Base-by-base conservation (phyloP, 148 eudicot species). In the Spergularia bocconei region DNA sequence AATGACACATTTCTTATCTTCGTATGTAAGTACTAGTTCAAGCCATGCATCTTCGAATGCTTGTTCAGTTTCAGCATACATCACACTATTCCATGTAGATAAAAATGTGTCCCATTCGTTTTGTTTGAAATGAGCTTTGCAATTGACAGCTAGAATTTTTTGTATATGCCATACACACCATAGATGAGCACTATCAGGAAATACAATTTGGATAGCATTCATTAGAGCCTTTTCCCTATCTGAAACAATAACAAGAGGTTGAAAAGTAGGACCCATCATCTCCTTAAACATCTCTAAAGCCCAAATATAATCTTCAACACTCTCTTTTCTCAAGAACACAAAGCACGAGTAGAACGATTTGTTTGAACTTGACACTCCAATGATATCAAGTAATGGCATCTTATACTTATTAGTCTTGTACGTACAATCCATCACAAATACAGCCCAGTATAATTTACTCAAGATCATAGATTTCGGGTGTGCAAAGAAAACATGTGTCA, bases 351-450 rank as follows among this genome's bases (percentile, higher is more conserved):
- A 41, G 9, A 70, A 70, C 0, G 59, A 70, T 5, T 21, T 29
- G 17, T 70, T 70, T 7, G 29, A 51, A 15, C 61, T 52, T 8
- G 47, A 41, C 47, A 41, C 47, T 41, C 47, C 47, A 41, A 41
- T 41, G 9, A 41, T 41, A 41, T 70, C 73, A 20, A 70, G 41
- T 8, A 51, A 54, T 9, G 73, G 47, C 73, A 54, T 70, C 47
- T 54, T 54, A 15, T 52, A 70, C 23, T 29, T 70, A 48, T 70
- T 70, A 4, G 73, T 70, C 73, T 70, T 70, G 14, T 70, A 70
- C 1, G 73, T 70, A 39, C 61, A 70, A 70, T 70, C 60, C 73
- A 70, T 70, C n/a, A 70, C 59, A 70, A 70, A 23, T 5, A 70
- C 58, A 69, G 19, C 38, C 9, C 23, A n/a, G 53, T 38, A 66